Base-by-base conservation (phyloP, 2,329 filamentous ascomycete genomes). In the Colletotrichum coccodes region DNA sequence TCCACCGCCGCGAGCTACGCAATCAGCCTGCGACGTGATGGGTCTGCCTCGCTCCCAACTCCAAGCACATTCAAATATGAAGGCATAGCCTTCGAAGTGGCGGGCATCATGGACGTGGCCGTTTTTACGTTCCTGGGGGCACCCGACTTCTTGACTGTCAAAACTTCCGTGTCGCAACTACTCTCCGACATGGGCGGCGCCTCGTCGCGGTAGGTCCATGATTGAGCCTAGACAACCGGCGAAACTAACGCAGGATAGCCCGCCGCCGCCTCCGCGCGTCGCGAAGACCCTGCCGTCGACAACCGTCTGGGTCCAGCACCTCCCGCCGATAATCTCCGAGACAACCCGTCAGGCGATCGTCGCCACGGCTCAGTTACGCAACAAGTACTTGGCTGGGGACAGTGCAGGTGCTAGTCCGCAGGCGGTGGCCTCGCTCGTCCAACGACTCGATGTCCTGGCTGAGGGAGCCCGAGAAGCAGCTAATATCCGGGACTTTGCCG, bases 321-420 rank as follows among this genome's bases (percentile, higher is more conserved):
- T 71, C 5, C 71, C 71, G n/a, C 71, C 69, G 8, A 60, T 71
- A 44, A 68, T 70, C 36, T 70, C 62, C 30, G 26, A 59, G n/a
- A 53, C 30, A 21, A 54, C 69, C 11, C 38, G 28, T 34, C 53
- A 67, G 34, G 71, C 49, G 16, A 64, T 73, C 21, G 66, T 56
- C 50, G 54, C 65, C 8, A 54, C 60, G 16, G 32, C 42, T 7
- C 40, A 54, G 21, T 30, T 71, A 3, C 71, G 64, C 40, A 71
- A 60, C 8, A 61, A 40, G 26, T 70, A 61, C 47, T 11, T 71
- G 18, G 61, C 59, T 5, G 61, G 49, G 6, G 64, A 66, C 21
- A 28, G 49, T 3, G 21, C n/a, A 1, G 32, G 28, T 14, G 42
- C 49, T 3, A 49, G 44, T 8, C 40, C 58, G 7, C 21, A 11